These are phyloP conservation scores for Penicillium sp. DNA, from an alignment of 2,329 filamentous ascomycete genomes.

Conservation along the genomic window DNA sequence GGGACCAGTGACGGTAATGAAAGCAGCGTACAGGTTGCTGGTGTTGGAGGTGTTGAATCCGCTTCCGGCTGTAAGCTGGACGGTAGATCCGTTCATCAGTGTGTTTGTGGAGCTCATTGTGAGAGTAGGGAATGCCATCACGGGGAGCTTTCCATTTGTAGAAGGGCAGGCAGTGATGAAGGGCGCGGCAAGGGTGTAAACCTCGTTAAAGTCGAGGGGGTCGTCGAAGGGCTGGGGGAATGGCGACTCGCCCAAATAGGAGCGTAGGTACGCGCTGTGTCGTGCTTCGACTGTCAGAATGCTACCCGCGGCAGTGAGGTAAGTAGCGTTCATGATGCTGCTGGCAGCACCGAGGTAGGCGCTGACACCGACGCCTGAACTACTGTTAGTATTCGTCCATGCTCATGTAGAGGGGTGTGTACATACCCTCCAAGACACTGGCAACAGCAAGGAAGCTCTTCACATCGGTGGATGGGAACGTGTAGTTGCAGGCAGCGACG, in stretches of 20 bases:
- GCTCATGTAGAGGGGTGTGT: background rate
- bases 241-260: slow-evolving; percentile 49
- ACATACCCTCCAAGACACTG: slow-evolving; percentile 53
- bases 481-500: slow-evolving; percentile 57
- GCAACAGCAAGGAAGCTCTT: slow-evolving; percentile 54
- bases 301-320: slow-evolving; percentile 61
- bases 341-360: slow-evolving; percentile 65
- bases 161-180: slow-evolving; percentile 62
- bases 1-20: slow-evolving; percentile 16
- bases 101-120: slow-evolving; percentile 12
- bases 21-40: slow-evolving; percentile 18
- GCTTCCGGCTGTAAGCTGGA: slow-evolving; percentile 25
- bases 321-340: slow-evolving; percentile 57
- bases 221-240: slow-evolving; percentile 63
- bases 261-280: slow-evolving; percentile 63
- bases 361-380: slow-evolving; percentile 51
- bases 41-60: slow-evolving; percentile 20
- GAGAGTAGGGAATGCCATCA: slow-evolving; percentile 61
- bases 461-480: slow-evolving; percentile 53
- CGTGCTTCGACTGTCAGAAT: slow-evolving; percentile 67
- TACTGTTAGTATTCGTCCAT: background rate
- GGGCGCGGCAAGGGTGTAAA: slow-evolving; percentile 64
- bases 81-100: slow-evolving; percentile 17
- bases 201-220: slow-evolving; percentile 58
- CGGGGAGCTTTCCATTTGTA: slow-evolving; percentile 56